Evolutionary conservation across 2,329 filamentous ascomycete species (phyloP), one percentile per base, ranked within the genome.

Genomic region (Arthrobotrys musiformis): DNA sequence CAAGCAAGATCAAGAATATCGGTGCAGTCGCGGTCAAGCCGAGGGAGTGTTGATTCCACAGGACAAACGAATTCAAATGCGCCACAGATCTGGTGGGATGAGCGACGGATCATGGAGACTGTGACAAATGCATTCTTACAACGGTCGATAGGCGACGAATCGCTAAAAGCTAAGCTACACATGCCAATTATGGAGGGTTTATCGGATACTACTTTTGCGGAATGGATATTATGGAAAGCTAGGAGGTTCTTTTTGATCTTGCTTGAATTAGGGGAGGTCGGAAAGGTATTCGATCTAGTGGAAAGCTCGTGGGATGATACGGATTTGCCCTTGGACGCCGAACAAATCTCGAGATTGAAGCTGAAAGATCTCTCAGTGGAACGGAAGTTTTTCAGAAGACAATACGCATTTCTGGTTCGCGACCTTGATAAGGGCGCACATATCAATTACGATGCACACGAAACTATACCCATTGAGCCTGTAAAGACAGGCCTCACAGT

Each of bases 281-380:
- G 91, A 79, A 90, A 91, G 81, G 93, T 93, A 70, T 93, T 93
- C 81, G 88, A 88, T 46, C 86, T 92, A 60, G 89, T 93, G 68
- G 91, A 93, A 82, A 89, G 91, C 81, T 91, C 90, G 19, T 93
- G 91, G 91, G 90, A 92, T 80, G 92, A 94, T 81, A 87, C 89
- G 61, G 91, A 94, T 83, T 85, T 94, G 54, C 92, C 92, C 4
- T 86, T 93, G 52, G 86, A 89, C 4, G 84, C 88, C 63, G 89
- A 91, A 62, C 88, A 91, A 76, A 87, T 93, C 56, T 86, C 88
- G 79, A 87, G 87, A 54, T 86, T 93, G 11, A 86, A 87, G 24
- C 84, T 93, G 54, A 89, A 89, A 61, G 88, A 92, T 81, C 87
- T 89, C 73, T 87, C 86, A 66, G 82, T 91, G n/a, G 90, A 91